Evolutionary conservation across 345 rosid species (phyloP), one percentile per base, ranked within the genome.

Genomic region (Barbarea vulgaris): DNA sequence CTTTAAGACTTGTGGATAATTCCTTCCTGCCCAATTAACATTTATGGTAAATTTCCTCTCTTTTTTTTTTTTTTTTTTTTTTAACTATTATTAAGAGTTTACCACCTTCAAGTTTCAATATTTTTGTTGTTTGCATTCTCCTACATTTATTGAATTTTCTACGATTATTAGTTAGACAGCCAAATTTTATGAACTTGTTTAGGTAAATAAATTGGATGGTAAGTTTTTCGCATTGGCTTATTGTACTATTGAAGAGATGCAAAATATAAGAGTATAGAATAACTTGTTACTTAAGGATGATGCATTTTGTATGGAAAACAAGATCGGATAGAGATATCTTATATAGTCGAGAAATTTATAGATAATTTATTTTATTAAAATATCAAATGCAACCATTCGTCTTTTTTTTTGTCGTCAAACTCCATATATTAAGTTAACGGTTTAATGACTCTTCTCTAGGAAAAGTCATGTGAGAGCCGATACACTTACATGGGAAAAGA

Each of bases 1-100:
- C 51, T 62, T 72, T 39, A 65, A 18, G 50, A 57, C 39, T 67
- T 75, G 60, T 58, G 73, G 61, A 74, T 75, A 74, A 65, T 5
- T 34, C 14, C 11, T 42, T 27, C 14, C 21, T 66, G 41, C 36
- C 39, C 46, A 65, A 2, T 36, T 31, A 1, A 12, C 4, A 31
- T 36, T 33, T 44, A 11, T 64, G 11, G 24, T 9, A 42, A 36
- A 30, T 27, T 27, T n/a, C n/a, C n/a, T n/a, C n/a, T n/a, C n/a
- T n/a, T n/a, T n/a, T n/a, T n/a, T n/a, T n/a, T n/a, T n/a, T n/a
- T n/a, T n/a, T n/a, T n/a, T n/a, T n/a, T n/a, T n/a, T n/a, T n/a
- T n/a, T n/a, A n/a, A n/a, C n/a, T n/a, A n/a, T n/a, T n/a, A n/a
- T 27, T 12, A 14, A 6, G 48, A 37, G 31, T 37, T 65, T 28